Evolutionary conservation across 2,329 filamentous ascomycete species (phyloP), one percentile per base, ranked within the genome.

Genomic region (Pseudocercospora cruenta): DNA sequence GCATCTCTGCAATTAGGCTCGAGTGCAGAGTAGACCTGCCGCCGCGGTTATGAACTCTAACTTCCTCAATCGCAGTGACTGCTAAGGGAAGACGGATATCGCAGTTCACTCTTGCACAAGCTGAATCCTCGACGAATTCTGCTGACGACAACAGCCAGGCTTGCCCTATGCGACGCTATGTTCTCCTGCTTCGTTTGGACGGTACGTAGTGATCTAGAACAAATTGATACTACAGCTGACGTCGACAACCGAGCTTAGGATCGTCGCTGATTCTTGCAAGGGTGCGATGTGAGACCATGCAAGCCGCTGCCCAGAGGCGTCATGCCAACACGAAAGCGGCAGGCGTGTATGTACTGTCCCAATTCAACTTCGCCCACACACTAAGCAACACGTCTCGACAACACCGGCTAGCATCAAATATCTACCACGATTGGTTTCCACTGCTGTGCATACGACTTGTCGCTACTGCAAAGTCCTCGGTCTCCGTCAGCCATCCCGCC

Each of bases 181-280:
- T 55, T 55, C 19, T 19, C 33, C 28, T 33, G 55, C 55, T 36
- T 43, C 55, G 33, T 36, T 12, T 36, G 28, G 6, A 43, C 31
- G 55, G 33, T 58, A 22, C 31, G 55, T 43, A 36, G 55, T 58
- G 19, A 58, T 58, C 8, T 58, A 39, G 55, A 58, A 55, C 61
- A 16, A 49, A 54, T 31, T 43, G 36, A 57, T 39, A 31, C 36
- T 16, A 62, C 53, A 66, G 61, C 63, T 68, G 67, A 68, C 61
- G 64, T 69, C 53, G 57, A 51, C 45, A 60, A 49, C 55, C 61
- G 63, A 66, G 53, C 60, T 58, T 55, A 57, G 53, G 67, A 64
- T 68, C 57, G 57, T 59, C 63, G 67, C 47, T 60, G 53, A 64
- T 53, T 45, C 39, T 64, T 64, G 59, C 65, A 54, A 12, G 58